Percentiles rank a stretch among this genome's conserved stretches.
Evolutionary conservation across 164 flowering plant species (phyloP).

Genomic region (Vitis rotundifolia): DNA sequence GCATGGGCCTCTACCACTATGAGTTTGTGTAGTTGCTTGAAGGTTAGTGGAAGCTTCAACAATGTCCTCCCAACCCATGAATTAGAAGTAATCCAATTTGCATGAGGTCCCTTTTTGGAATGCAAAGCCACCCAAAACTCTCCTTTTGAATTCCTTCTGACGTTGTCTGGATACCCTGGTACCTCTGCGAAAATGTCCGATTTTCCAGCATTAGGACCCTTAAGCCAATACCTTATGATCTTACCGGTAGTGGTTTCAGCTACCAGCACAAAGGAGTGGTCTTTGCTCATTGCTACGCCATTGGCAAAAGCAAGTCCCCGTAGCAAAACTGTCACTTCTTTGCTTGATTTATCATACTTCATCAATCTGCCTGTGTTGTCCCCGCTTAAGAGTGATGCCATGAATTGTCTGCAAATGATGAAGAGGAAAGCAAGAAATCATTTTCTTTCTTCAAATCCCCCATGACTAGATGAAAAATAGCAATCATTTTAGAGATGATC

Average conservation of each 20-base stretch:
- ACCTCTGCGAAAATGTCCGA: constrained; percentile 46
- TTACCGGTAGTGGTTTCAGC: constrained; percentile 49
- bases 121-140: constrained; percentile 80
- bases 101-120: constrained; percentile 33
- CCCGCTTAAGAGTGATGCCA: constrained; percentile 31
- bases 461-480: background rate
- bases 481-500: too few species aligned
- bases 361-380: constrained; percentile 68
- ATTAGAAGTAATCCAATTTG: constrained; percentile 23
- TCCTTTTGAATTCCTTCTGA: constrained; percentile 55
- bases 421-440: background rate
- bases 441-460: background rate
- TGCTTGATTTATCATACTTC: constrained; percentile 50
- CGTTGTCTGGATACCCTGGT: constrained; percentile 71
- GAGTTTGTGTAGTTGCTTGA: constrained; percentile 40
- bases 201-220: constrained; percentile 52
- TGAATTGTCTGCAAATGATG: constrained; percentile 47
- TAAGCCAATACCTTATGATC: constrained; percentile 59
- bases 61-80: constrained; percentile 38
- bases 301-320: constrained; percentile 56
- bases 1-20: constrained; percentile 57
- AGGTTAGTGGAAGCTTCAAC: constrained; percentile 40
- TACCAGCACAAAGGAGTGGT: constrained; percentile 52
- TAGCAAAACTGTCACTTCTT: constrained; percentile 45
- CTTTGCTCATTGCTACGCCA: constrained; percentile 70